Percentiles rank a stretch among this genome's conserved stretches.
These are phyloP conservation scores for Camelina neglecta DNA, from an alignment of 345 rosid species.

Conservation along the genomic window DNA sequence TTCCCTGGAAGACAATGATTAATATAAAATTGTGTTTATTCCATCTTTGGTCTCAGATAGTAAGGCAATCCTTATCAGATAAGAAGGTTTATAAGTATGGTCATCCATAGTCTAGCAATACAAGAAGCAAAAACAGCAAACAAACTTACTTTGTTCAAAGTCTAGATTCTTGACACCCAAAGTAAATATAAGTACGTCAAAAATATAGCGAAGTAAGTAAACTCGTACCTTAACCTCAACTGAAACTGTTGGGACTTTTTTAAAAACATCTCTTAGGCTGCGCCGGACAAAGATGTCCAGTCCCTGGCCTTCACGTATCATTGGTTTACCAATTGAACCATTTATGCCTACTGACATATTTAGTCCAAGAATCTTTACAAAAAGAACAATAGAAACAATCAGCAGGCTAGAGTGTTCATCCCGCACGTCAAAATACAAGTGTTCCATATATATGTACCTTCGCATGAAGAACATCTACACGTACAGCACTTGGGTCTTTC, in stretches of 20 bases:
- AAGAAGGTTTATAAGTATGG: constrained; percentile 11
- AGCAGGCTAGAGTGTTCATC: constrained; percentile 23
- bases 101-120: constrained; percentile 25
- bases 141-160: background rate
- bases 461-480: constrained; percentile 89
- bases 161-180: constrained; percentile 30
- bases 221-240: constrained; percentile 85
- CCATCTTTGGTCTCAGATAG: constrained; percentile 21
- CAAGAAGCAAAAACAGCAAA: constrained; percentile 1
- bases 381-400: constrained; percentile 30
- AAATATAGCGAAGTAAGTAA: constrained; percentile 2
- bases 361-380: constrained; percentile 81
- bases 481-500: constrained; percentile 93
- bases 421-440: constrained; percentile 21
- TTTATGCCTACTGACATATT: constrained; percentile 94
- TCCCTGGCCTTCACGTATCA: constrained; percentile 90
- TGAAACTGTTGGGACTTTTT: constrained; percentile 90
- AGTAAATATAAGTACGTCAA: constrained; percentile 29
- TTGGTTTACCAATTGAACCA: constrained; percentile 81
- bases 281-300: constrained; percentile 83
- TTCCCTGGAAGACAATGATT: constrained; percentile 25
- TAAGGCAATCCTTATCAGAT: constrained; percentile 14
- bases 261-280: constrained; percentile 92
- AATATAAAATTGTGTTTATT: constrained; percentile 19
- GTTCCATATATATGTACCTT: constrained; percentile 58